Base-by-base conservation (phyloP, 2,329 filamentous ascomycete genomes). In the Tolypocladium inflatum region DNA sequence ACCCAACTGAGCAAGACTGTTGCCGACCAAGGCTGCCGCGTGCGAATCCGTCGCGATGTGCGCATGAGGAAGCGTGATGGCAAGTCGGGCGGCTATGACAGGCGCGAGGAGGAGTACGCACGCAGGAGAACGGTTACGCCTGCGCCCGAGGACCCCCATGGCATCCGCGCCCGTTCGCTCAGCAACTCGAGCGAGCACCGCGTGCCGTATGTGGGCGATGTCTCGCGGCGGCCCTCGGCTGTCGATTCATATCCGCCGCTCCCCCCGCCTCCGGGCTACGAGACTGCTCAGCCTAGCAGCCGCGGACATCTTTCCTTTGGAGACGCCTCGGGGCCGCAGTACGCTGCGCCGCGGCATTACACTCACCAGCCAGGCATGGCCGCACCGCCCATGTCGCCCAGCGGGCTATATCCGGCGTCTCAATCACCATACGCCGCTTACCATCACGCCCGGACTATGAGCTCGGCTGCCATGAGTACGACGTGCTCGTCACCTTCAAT, bases 1-100 rank as follows among this genome's bases (percentile, higher is more conserved):
- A 99, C 94, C 0, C 78, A 83, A 15, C 79, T 97, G 55, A 97
- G 92, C 74, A 88, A 92, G 62, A 88, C 90, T 41, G 91, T 99
- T 50, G 92, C 93, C 21, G 93, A 99, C 73, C 94, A 99, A 74
- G 94, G 94, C 59, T 97, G 94, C 73, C 90, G 93, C 64, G 94
- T 99, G 35, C 88, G 94, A 52, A 99, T 99, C 67, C 85, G 94
- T 58, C 89, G 94, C 62, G 94, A 97, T 74, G 90, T 96, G 8
- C 86, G 91, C 59, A 95, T 96, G 89, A 86, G 91, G 73, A 87
- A 90, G 68, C 86, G 91, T 42, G 89, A 91, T 60, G 82, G 82
- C 61, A 92, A 93, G 74, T 75, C 79, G 13, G 77, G 76, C 51
- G 76, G 77, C 54, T 78, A 77, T 55, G 75, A 77, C 6, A 82